Evolutionary conservation across 768 basidiomycete genomes (phyloP).

Genomic region (Boletales sp.): DNA sequence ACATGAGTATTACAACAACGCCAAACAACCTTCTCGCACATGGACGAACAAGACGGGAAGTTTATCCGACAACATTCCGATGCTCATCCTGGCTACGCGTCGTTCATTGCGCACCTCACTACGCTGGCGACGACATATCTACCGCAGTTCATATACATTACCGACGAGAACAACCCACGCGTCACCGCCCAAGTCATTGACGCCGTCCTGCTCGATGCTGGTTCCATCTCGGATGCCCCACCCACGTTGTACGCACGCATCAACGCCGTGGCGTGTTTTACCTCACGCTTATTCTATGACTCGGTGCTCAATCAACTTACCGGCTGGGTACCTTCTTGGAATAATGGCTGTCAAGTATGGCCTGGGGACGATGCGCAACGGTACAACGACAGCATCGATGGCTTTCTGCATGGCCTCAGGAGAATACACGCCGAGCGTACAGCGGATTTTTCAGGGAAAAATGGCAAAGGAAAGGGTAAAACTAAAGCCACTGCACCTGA

Average conservation of each 20-base stretch:
- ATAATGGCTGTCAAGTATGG: conserved; percentile 62
- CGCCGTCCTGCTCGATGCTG: conserved; percentile 10
- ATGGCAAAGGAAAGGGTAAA: conserved; percentile 29
- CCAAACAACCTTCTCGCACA: neutral
- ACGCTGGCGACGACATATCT: conserved; percentile 36
- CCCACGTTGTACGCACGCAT: conserved; percentile 43
- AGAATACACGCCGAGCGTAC: conserved; percentile 30
- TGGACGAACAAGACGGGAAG: conserved; percentile 16
- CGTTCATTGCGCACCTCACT: conserved; percentile 22
- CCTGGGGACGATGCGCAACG: conserved; percentile 34
- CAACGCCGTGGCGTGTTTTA: conserved; percentile 59
- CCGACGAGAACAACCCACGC: conserved; percentile 50
- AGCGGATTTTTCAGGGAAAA: conserved; percentile 11
- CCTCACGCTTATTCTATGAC: conserved; percentile 62
- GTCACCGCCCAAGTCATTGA: conserved; percentile 40
- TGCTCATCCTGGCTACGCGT: conserved; percentile 22
- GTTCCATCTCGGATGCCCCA: conserved; percentile 11
- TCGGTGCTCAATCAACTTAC: conserved; percentile 59
- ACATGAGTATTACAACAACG: too few species aligned
- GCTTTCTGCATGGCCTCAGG: conserved; percentile 64
- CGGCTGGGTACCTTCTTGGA: conserved; percentile 54
- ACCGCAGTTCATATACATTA: conserved; percentile 67
- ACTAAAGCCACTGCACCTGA: conserved; percentile 14
- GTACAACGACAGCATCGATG: conserved; percentile 65
- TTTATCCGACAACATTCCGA: conserved; percentile 4